A percentile compares a stretch with the other conserved stretches of the same genome.
Evolutionary conservation across 164 flowering plant species (phyloP).

Genomic region (Dillenia turbinata): DNA sequence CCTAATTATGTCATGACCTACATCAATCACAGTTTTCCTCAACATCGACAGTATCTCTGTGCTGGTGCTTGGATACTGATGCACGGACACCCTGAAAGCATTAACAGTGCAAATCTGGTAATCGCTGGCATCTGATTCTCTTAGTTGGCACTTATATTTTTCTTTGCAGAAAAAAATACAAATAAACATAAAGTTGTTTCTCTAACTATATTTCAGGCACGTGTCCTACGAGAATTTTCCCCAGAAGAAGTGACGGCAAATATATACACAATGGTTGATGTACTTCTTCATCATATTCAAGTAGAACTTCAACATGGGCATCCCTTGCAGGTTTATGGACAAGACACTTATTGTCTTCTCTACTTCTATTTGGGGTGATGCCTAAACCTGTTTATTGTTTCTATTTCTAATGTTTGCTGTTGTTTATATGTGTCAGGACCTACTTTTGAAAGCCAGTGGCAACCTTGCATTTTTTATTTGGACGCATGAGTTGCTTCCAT

Average conservation of each 20-base stretch:
- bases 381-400: background rate
- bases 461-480: constrained; percentile 78
- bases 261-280: constrained; percentile 96
- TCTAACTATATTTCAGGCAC: constrained; percentile 43
- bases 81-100: constrained; percentile 87
- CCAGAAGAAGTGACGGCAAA: constrained; percentile 98
- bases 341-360: background rate
- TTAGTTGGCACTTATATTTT: no score
- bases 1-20: constrained; percentile 77
- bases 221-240: constrained; percentile 81
- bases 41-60: constrained; percentile 82
- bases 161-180: no score
- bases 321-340: constrained; percentile 53
- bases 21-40: constrained; percentile 81
- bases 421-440: constrained; percentile 50
- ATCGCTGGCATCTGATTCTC: constrained; percentile 6
- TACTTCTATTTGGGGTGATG: background rate
- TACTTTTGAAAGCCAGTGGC: constrained; percentile 59
- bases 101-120: constrained; percentile 83
- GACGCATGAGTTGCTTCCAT: constrained; percentile 91
- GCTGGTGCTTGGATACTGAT: constrained; percentile 98
- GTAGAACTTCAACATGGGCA: constrained; percentile 84
- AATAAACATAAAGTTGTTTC: background rate
- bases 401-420: background rate
- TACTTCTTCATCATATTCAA: constrained; percentile 86